phyloP scores from a whole-genome alignment of 352 stramenopile species.

The Peronospora tabacina region DNA sequence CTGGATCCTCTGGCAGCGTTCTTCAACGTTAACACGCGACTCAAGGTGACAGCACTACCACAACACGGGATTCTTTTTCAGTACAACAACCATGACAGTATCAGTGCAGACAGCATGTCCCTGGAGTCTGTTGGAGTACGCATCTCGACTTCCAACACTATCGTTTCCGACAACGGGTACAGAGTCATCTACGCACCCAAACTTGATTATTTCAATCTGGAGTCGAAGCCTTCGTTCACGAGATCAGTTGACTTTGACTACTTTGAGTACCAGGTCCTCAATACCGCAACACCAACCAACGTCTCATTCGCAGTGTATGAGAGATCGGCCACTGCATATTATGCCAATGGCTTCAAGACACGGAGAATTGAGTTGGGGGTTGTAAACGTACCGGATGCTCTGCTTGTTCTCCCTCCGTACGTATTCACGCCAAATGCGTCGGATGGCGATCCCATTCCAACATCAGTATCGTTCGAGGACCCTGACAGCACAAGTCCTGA shows the following conservation, averaged over 20 bases:
- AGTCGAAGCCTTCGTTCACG: slow-evolving; percentile 3
- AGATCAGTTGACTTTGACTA: slow-evolving; percentile 11
- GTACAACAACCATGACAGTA: slow-evolving; percentile 17
- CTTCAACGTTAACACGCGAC: slow-evolving; percentile 24
- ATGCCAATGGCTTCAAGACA: slow-evolving; percentile 7
- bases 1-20: slow-evolving; percentile 38
- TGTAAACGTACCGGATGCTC: slow-evolving; percentile 34
- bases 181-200: slow-evolving; percentile 41
- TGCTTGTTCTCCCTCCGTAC: slow-evolving; percentile 43
- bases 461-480: slow-evolving; percentile 50
- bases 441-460: slow-evolving; percentile 12
- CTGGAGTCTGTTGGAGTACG: slow-evolving; percentile 18
- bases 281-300: slow-evolving; percentile 5
- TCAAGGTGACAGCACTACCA: slow-evolving; percentile 34
- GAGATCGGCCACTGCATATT: slow-evolving; percentile 7
- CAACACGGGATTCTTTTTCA: slow-evolving; percentile 46
- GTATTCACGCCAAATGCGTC: slow-evolving; percentile 27
- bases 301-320: slow-evolving; percentile 10
- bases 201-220: slow-evolving; percentile 45
- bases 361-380: slow-evolving; percentile 50
- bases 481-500: slow-evolving; percentile 29
- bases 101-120: not conserved
- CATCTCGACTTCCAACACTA: slow-evolving; percentile 4
- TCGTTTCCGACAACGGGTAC: slow-evolving; percentile 25
- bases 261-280: slow-evolving; percentile 34